Conservation (phyloP, 2,329 filamentous ascomycete genomes). For the Fusarium marasasianum region DNA sequence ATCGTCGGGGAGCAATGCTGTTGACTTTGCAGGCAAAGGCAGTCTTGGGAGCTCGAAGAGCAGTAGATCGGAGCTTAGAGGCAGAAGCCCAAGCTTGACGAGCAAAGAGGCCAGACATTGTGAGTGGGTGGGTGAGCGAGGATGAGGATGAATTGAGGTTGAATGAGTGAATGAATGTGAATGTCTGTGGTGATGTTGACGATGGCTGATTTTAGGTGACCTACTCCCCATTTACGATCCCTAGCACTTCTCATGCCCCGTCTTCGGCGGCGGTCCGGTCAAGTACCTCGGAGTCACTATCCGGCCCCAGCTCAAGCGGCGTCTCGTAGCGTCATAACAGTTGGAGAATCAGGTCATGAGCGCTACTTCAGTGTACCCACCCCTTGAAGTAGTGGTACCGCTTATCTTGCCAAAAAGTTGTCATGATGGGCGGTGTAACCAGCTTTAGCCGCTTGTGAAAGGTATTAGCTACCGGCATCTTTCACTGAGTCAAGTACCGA, state of each 20-base stretch:
- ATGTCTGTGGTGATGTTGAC: neutral
- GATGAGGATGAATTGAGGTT: neutral
- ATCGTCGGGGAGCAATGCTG: slow-evolving; percentile 32
- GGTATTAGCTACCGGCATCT: neutral
- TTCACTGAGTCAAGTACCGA: slow-evolving; percentile 38
- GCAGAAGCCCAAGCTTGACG: slow-evolving; percentile 39
- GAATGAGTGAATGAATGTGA: neutral
- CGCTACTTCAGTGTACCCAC: slow-evolving; percentile 2
- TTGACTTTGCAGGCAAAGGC: slow-evolving; percentile 26
- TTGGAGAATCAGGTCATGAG: slow-evolving; percentile 31
- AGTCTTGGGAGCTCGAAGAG: slow-evolving; percentile 31
- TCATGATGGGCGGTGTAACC: neutral
- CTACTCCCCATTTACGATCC: slow-evolving; percentile 12
- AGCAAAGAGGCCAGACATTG: slow-evolving; percentile 40
- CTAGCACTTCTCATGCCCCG: neutral
- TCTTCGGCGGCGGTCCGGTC: slow-evolving; percentile 28
- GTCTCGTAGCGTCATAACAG: slow-evolving; percentile 22
- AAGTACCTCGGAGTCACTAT: slow-evolving; percentile 37
- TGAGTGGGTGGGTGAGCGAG: neutral
- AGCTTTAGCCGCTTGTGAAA: neutral
- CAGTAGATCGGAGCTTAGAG: slow-evolving; percentile 36
- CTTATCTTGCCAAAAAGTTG: slow-evolving; percentile 18
- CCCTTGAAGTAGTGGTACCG: neutral
- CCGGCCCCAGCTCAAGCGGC: slow-evolving; percentile 25
- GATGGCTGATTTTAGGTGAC: slow-evolving; percentile 12